Evolutionary conservation across 176 grass and related monocot species (phyloP).

Genomic region (Phyllostachys edulis): DNA sequence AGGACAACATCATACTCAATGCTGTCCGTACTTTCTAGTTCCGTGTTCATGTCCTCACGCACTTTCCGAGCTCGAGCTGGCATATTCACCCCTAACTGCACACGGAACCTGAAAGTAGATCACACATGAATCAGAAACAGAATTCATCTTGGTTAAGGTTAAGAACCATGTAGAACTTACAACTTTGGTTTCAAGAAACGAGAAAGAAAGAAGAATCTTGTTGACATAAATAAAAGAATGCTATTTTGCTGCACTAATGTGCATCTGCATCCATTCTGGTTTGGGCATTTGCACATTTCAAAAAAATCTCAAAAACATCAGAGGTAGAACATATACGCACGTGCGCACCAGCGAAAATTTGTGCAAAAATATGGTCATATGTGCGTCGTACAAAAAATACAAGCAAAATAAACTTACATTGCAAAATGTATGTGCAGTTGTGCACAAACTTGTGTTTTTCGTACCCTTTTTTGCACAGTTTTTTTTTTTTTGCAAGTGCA

Average conservation of each 20-base stretch:
- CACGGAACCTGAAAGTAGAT: slow-evolving; percentile 67
- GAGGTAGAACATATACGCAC: too few species aligned
- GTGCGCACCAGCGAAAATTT: background rate
- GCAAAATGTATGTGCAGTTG: background rate
- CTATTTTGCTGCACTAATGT: background rate
- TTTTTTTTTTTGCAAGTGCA: background rate
- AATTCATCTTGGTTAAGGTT: background rate
- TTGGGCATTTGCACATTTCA: background rate
- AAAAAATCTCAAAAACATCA: background rate
- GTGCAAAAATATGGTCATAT: background rate
- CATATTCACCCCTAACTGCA: slow-evolving; percentile 96
- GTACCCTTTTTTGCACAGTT: background rate
- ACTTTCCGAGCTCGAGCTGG: slow-evolving; percentile 73
- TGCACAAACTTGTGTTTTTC: background rate
- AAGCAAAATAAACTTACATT: background rate
- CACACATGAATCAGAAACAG: slow-evolving; percentile 4
- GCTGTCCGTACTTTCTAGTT: slow-evolving; percentile 37
- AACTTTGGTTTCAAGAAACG: background rate
- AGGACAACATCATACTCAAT: slow-evolving; percentile 80
- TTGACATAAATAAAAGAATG: background rate
- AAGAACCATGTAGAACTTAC: background rate
- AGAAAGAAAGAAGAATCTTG: background rate
- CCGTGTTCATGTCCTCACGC: slow-evolving; percentile 33
- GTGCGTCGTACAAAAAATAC: background rate
- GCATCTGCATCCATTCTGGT: background rate